Base-by-base conservation (phyloP, 257 asterid genomes). In the Petunia secreta region DNA sequence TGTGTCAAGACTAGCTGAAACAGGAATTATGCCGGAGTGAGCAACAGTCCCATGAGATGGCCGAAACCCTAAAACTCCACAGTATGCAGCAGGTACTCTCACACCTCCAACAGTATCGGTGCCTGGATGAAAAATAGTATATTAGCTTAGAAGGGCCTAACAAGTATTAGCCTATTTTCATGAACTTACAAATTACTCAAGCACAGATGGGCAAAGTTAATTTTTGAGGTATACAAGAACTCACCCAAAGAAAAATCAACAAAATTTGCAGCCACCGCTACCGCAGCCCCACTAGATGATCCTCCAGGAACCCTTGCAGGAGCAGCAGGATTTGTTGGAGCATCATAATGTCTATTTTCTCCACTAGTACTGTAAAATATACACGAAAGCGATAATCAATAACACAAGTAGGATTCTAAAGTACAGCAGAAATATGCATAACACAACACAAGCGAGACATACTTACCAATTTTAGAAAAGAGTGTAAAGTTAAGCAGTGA, bases 251-350 rank as follows among this genome's bases (percentile, higher is more conserved):
- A 89, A 90, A 96, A 96, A 85, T 96, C 99, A 74, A 87, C 97
- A 84, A 92, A 89, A 59, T 91, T 89, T 75, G 97, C 97, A 82
- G 98, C 94, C 71, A 91, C 99, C 53, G 98, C 92, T 15, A 92
- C 98, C 79, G 99, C 95, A 85, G 99, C 94, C 77, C 98, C 99
- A 87, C 99, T 91, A n/a, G 97, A 96, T 79, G 97, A 92, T 81
- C 99, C 99, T 85, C 99, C 99, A 5, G 99, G 97, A 68, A 91
- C 78, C 80, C 93, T 86, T 75, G 89, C 86, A 77, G 91, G 89
- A 81, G 91, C 86, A 63, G 92, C 89, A n/a, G 99, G 99, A 90
- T 96, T 96, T 63, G 97, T 92, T 63, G 99, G 99, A 65, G 95
- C 79, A 48, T 85, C 99, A 64, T 89, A 91, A 87, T 94, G 97